Evolutionary conservation across 1,284 basidiomycete genomes (phyloP).

Genomic region (Afroboletus lepidellus): DNA sequence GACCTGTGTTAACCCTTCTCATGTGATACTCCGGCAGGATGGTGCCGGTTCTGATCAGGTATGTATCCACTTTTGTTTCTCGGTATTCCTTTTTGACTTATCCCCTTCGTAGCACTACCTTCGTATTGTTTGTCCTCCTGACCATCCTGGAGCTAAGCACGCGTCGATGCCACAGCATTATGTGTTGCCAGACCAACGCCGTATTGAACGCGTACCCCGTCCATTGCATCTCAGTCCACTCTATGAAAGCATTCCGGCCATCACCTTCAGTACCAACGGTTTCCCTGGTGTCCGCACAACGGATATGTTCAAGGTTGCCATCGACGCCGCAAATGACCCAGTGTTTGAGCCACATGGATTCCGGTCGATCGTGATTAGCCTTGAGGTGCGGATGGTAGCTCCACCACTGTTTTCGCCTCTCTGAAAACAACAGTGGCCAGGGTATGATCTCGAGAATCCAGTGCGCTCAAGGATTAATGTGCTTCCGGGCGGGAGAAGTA

Average conservation of each 20-base stretch:
- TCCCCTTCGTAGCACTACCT: conserved; percentile 21
- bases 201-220: conserved; percentile 26
- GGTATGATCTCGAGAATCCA: conserved; percentile 15
- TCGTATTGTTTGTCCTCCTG: conserved; percentile 15
- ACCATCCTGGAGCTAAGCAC: conserved; percentile 20
- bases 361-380: conserved; percentile 19
- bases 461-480: conserved; percentile 19
- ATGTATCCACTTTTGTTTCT: neutral
- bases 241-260: conserved; percentile 14
- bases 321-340: conserved; percentile 23
- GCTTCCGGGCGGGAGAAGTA: conserved; percentile 1
- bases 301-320: conserved; percentile 14
- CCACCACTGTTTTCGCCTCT: neutral
- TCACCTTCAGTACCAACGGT: conserved; percentile 21
- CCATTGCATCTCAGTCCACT: conserved; percentile 13
- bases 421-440: conserved; percentile 28
- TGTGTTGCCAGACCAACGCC: conserved; percentile 17
- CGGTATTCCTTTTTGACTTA: neutral
- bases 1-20: conserved; percentile 5
- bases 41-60: conserved; percentile 13
- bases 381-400: conserved; percentile 17
- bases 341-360: conserved; percentile 23
- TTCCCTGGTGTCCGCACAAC: conserved; percentile 24
- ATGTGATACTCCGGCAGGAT: neutral
- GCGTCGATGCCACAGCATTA: conserved; percentile 24